phyloP scores from a whole-genome alignment of 176 grass and related monocot genomes.

The Cenchrus americanus region DNA sequence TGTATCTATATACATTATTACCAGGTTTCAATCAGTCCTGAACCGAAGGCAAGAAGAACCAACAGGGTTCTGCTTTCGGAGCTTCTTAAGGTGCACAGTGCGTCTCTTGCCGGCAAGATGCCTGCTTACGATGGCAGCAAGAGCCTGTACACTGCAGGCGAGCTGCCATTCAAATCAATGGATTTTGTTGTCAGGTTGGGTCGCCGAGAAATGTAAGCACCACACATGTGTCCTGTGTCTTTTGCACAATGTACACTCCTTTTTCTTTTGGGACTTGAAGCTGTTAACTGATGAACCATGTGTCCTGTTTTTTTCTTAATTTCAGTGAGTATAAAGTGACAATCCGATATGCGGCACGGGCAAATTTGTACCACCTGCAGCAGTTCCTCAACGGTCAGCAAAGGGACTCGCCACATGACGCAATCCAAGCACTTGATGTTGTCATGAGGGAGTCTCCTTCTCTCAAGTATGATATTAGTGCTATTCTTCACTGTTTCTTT shows the following conservation, averaged over 20 bases:
- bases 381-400: slow-evolving; percentile 51
- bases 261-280: neutral
- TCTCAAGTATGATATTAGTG: slow-evolving; percentile 48
- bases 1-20: slow-evolving; percentile 17
- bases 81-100: slow-evolving; percentile 43
- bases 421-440: slow-evolving; percentile 81
- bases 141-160: slow-evolving; percentile 72
- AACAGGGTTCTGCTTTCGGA: slow-evolving; percentile 70
- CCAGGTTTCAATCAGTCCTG: slow-evolving; percentile 68
- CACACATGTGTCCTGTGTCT: neutral
- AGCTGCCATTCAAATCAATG: slow-evolving; percentile 67
- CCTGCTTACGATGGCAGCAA: slow-evolving; percentile 82
- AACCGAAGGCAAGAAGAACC: slow-evolving; percentile 47
- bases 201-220: slow-evolving; percentile 31
- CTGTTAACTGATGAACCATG: slow-evolving; percentile 30
- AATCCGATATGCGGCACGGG: slow-evolving; percentile 40
- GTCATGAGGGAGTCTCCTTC: slow-evolving; percentile 76
- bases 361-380: slow-evolving; percentile 61
- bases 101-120: slow-evolving; percentile 35
- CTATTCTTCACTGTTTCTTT: neutral
- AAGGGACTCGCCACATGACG: slow-evolving; percentile 60
- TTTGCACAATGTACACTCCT: neutral
- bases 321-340: slow-evolving; percentile 65
- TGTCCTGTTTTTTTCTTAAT: slow-evolving; percentile 30
- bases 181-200: slow-evolving; percentile 72